Evolutionary conservation across 2,329 filamentous ascomycete species (phyloP), one percentile per base, ranked within the genome.

Genomic region (Colletotrichum tabaci): DNA sequence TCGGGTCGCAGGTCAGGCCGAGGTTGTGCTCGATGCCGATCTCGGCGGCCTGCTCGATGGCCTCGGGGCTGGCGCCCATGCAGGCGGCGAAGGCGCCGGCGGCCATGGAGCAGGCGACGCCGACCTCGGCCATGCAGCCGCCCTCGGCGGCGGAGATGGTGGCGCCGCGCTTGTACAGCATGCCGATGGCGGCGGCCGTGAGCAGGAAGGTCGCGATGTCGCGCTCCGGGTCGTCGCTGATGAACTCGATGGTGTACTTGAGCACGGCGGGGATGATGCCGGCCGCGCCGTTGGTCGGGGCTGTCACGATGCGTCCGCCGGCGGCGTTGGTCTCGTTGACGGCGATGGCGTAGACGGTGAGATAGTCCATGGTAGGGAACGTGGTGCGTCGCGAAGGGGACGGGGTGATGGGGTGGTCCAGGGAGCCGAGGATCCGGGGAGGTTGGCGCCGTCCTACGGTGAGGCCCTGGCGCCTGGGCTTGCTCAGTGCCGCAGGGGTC

Each of bases 1-100:
- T 87, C 4, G 85, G 85, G 58, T 87, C 85, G 72, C 85, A 87
- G 0, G 85, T 87, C 42, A 87, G 71, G 2, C 85, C 85, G 0
- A 87, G 80, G 74, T 87, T 87, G 74, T 87, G 85, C 75, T 87
- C 85, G 72, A 87, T 87, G 55, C 85, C 85, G 65, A 87, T 87
- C 76, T 87, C 85, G 2, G 85, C 85, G 0, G 85, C 85, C 75
- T 87, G 85, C 75, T 87, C 85, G 53, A 87, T 84, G 2, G 83
- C 84, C 77, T 87, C 85, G 0, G 84, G 85, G 21, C 80, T 82
- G n/a, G 85, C 85, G 23, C 85, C 85, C 84, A 87, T 87, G 73
- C 85, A 86, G 0, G 85, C 85, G 0, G 85, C 85, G 63, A 87
- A 87, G 0, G 85, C 85, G 0, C 84, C 85, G 0, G 85, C 85